These are phyloP conservation scores for Amphirosellinia nigrospora DNA, from an alignment of 495 filamentous ascomycete species.

Conservation along the genomic window DNA sequence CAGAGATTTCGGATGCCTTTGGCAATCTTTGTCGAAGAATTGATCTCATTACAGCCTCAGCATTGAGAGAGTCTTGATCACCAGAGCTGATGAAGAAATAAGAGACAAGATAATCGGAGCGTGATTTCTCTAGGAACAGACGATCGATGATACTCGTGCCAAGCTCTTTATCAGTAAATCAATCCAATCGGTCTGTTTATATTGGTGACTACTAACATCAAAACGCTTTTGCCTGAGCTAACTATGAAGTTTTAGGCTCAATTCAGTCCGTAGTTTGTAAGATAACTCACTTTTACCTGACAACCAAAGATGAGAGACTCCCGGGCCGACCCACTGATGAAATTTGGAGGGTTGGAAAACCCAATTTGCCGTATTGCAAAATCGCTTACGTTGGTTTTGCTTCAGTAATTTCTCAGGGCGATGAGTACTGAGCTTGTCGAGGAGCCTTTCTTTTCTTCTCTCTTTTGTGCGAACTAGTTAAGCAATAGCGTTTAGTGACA, in stretches of 20 bases:
- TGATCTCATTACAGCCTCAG: neutral
- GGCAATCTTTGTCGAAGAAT: constrained; percentile 7
- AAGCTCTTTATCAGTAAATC: neutral
- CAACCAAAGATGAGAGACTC: neutral
- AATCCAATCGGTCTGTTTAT: too few relatives aligned
- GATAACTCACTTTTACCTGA: constrained; percentile 16
- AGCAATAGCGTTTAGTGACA: too few relatives aligned
- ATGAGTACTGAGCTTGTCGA: constrained; percentile 13
- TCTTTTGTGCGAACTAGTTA: neutral
- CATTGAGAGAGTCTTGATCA: neutral
- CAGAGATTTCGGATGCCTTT: neutral
- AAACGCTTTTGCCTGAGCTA: neutral
- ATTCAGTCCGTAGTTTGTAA: too few relatives aligned
- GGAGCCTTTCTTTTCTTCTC: neutral
- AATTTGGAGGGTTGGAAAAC: constrained; percentile 31
- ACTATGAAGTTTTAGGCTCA: too few relatives aligned
- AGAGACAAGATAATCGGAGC: neutral
- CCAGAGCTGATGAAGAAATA: constrained; percentile 17
- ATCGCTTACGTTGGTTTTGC: constrained; percentile 31
- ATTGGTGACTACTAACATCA: neutral
- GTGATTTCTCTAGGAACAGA: constrained; percentile 39
- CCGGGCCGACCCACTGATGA: constrained; percentile 1
- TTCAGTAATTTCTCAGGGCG: constrained; percentile 18
- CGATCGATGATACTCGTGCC: constrained; percentile 18
- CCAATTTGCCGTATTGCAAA: constrained; percentile 30